A percentile compares a stretch with the other conserved stretches of the same genome.
phyloP scores from a whole-genome alignment of 1,139 yeast genomes.

The Tardiomyces blankii region DNA sequence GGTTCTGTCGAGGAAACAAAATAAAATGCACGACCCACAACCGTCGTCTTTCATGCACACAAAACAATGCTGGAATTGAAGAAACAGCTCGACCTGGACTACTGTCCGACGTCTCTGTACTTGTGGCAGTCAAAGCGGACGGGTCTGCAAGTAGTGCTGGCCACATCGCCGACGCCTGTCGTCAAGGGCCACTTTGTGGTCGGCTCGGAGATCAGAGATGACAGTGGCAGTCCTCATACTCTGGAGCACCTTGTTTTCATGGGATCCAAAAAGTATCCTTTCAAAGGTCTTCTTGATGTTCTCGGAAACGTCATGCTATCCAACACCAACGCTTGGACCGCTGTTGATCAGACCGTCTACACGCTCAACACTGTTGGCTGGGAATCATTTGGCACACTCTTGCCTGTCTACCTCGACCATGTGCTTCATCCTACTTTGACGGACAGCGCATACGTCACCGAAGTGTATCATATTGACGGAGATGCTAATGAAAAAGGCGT shows the following conservation, averaged over 20 bases:
- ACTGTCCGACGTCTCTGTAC: slow-evolving; percentile 29
- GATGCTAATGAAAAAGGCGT: slow-evolving; percentile 91
- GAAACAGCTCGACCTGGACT: slow-evolving; percentile 2
- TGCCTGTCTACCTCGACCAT: slow-evolving; percentile 89
- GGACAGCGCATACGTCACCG: slow-evolving; percentile 85
- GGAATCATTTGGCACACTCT: slow-evolving; percentile 77
- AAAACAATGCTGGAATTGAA: background rate
- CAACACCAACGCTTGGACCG: slow-evolving; percentile 95
- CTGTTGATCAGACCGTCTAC: slow-evolving; percentile 90
- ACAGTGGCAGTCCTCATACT: slow-evolving; percentile 93
- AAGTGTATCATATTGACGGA: slow-evolving; percentile 91
- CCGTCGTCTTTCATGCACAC: too few species aligned
- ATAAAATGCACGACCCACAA: too few species aligned
- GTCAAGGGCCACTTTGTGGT: slow-evolving; percentile 92
- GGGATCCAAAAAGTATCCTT: slow-evolving; percentile 88
- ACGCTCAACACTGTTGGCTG: slow-evolving; percentile 91
- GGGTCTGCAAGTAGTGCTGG: slow-evolving; percentile 68
- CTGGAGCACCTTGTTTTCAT: slow-evolving; percentile 87
- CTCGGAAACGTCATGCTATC: slow-evolving; percentile 81
- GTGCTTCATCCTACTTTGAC: slow-evolving; percentile 75
- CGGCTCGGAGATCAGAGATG: slow-evolving; percentile 80
- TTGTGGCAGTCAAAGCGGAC: slow-evolving; percentile 70
- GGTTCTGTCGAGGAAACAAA: too few species aligned
- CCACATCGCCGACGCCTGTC: slow-evolving; percentile 76
- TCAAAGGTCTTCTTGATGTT: slow-evolving; percentile 80